Evolutionary conservation across 1,284 basidiomycete species (phyloP).

Genomic region (Termitomyces sp.): DNA sequence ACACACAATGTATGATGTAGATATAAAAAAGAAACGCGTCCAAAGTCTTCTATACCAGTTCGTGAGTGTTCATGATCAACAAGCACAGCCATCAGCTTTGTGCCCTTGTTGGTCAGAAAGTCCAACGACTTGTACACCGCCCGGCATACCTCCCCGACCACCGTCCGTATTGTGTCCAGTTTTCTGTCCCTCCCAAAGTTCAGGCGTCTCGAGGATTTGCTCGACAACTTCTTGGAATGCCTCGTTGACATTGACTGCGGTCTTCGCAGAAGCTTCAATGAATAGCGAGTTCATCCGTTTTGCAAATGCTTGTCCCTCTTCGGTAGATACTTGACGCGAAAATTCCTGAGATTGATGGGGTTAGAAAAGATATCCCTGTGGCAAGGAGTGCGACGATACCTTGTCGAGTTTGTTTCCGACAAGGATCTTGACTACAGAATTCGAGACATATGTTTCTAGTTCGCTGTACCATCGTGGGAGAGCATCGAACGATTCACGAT

Average conservation of each 20-base stretch:
- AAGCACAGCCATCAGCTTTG: constrained; percentile 14
- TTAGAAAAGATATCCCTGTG: not conserved
- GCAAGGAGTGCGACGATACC: constrained; percentile 33
- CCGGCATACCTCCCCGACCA: constrained; percentile 40
- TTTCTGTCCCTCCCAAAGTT: constrained; percentile 46
- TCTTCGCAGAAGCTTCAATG: constrained; percentile 88
- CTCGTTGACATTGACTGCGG: constrained; percentile 72
- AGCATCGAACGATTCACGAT: constrained; percentile 87
- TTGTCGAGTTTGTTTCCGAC: constrained; percentile 97
- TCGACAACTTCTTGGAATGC: constrained; percentile 80
- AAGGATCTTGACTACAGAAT: constrained; percentile 89
- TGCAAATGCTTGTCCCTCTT: constrained; percentile 83
- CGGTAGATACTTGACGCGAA: constrained; percentile 78
- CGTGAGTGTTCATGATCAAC: constrained; percentile 6
- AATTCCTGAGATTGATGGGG: constrained; percentile 58
- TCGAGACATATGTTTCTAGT: constrained; percentile 88
- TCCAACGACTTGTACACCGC: constrained; percentile 39
- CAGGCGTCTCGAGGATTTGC: constrained; percentile 64
- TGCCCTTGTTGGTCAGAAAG: constrained; percentile 19
- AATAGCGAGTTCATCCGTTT: constrained; percentile 79
- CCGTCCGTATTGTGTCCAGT: constrained; percentile 27
- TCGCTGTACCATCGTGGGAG: constrained; percentile 92
- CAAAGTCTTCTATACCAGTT: not conserved
- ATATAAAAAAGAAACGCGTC: not conserved
- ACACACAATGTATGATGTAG: not conserved